Evolutionary conservation across 192 early-diverging fungal genomes (phyloP).

Genomic region (Pecoramyces ruminantium): DNA sequence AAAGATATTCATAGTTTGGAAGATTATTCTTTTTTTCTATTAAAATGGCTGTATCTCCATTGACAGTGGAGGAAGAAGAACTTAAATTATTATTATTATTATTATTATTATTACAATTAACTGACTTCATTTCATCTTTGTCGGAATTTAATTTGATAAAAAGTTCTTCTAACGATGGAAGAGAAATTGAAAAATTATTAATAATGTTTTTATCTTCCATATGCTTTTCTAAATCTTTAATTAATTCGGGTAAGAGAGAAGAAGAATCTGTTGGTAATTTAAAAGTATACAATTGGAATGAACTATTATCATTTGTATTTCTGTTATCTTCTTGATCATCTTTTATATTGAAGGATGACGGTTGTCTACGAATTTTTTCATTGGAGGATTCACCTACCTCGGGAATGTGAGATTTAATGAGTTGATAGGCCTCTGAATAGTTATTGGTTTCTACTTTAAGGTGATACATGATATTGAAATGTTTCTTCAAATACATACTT

Average conservation of each 20-base stretch:
- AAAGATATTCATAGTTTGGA: not conserved
- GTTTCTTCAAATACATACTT: not conserved
- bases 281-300: not conserved
- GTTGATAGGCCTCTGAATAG: not conserved
- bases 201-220: not conserved
- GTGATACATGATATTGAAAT: not conserved
- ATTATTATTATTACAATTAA: not conserved
- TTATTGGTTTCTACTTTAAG: not conserved
- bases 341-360: too few relatives aligned
- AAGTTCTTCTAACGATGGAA: not conserved
- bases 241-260: not conserved
- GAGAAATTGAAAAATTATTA: not conserved
- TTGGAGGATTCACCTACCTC: not conserved
- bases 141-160: not conserved
- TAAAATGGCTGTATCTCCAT: not conserved
- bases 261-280: not conserved
- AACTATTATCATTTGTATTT: not conserved
- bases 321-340: too few relatives aligned
- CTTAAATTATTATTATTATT: not conserved
- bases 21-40: not conserved
- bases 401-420: not conserved
- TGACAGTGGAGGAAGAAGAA: not conserved
- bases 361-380: too few relatives aligned
- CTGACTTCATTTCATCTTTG: not conserved
- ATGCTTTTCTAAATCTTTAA: not conserved